Evolutionary conservation across 768 basidiomycete species (phyloP).

Genomic region (Tulasnella sp.): DNA sequence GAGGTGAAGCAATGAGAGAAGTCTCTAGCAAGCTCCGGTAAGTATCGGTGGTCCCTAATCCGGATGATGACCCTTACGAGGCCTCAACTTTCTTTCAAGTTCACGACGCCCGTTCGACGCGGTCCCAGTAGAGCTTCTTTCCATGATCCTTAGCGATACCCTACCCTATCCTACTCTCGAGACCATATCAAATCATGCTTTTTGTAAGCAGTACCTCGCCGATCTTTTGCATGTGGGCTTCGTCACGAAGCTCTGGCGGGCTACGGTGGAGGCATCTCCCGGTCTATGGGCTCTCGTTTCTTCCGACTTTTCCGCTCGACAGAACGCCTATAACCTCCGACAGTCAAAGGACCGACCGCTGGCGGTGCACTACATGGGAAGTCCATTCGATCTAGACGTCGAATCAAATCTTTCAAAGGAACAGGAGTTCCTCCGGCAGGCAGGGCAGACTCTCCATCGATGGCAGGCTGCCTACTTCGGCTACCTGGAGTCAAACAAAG

Average conservation of each 20-base stretch:
- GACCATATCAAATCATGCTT: background rate
- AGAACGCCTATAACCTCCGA: background rate
- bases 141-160: background rate
- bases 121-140: background rate
- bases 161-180: background rate
- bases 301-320: background rate
- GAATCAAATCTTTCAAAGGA: background rate
- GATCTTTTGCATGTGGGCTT: background rate
- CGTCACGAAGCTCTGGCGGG: background rate
- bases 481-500: background rate
- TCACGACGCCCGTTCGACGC: background rate
- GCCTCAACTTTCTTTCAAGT: no score
- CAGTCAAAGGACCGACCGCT: background rate
- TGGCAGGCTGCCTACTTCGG: background rate
- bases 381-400: background rate
- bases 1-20: no score
- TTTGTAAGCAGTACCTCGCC: background rate
- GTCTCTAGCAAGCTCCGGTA: no score
- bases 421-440: background rate
- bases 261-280: background rate
- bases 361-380: background rate
- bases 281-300: background rate
- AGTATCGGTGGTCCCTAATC: no score
- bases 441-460: background rate
- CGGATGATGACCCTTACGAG: no score